Percentiles rank a stretch among this genome's conserved stretches.
Evolutionary conservation across 2,329 filamentous ascomycete species (phyloP).

Genomic region (Diaporthe destruens): DNA sequence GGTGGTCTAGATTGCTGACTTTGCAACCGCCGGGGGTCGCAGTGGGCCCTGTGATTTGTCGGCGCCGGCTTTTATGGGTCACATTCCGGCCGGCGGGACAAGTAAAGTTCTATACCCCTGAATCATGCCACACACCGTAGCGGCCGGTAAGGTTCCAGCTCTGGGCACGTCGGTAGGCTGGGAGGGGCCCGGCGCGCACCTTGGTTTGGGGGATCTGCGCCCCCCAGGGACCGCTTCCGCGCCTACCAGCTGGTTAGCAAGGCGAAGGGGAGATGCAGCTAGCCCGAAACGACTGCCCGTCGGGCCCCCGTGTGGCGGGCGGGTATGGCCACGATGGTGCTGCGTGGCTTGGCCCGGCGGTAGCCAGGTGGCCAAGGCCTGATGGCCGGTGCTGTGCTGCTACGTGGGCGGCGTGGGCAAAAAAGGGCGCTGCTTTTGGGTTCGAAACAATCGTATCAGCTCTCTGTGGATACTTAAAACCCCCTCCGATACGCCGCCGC

Average conservation of each 20-base stretch:
- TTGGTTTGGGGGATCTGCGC: conserved; percentile 1
- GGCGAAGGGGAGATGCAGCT: conserved; percentile 1
- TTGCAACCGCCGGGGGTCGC: not conserved
- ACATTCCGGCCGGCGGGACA: not conserved
- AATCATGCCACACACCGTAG: conserved; percentile 17
- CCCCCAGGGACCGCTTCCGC: conserved; percentile 4
- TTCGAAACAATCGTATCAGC: conserved; percentile 26
- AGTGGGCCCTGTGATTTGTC: not conserved
- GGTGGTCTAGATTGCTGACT: conserved; percentile 5
- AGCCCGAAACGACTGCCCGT: conserved; percentile 16
- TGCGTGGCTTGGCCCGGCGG: too few relatives aligned
- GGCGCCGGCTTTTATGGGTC: not conserved
- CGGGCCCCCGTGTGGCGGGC: conserved; percentile 23
- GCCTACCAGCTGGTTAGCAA: conserved; percentile 23
- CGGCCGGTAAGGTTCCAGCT: conserved; percentile 3
- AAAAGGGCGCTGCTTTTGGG: conserved; percentile 17
- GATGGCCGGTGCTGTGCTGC: not conserved
- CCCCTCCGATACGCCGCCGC: conserved; percentile 26
- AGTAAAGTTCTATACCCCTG: conserved; percentile 24
- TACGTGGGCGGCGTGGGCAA: conserved; percentile 12
- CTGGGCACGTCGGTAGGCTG: conserved; percentile 14
- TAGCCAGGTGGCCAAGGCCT: not conserved
- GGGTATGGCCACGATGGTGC: conserved; percentile 20
- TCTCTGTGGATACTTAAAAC: conserved; percentile 28
- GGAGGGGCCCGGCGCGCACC: not conserved